phyloP scores from a whole-genome alignment of 805 yeast genomes.

The Candida maris region DNA sequence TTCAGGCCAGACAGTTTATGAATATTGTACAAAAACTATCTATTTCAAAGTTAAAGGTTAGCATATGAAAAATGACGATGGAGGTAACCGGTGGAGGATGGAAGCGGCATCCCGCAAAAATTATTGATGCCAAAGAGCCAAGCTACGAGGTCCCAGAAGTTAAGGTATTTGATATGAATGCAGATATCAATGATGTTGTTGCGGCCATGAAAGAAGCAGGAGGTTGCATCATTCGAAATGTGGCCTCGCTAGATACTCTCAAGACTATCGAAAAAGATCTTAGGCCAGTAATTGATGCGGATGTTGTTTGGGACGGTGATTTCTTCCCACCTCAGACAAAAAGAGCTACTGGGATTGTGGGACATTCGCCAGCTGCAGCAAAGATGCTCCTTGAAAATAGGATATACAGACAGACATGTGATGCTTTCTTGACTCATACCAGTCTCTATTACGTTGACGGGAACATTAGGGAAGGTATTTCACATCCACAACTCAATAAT shows the following conservation, averaged over 20 bases:
- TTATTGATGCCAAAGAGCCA: slow-evolving; percentile 10
- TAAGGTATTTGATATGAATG: slow-evolving; percentile 9
- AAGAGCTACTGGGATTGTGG: slow-evolving; percentile 13
- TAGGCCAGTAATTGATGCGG: slow-evolving; percentile 21
- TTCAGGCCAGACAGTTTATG: no score
- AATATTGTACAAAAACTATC: no score
- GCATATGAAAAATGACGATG: background rate
- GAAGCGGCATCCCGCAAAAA: slow-evolving; percentile 7
- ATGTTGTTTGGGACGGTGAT: slow-evolving; percentile 15
- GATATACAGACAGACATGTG: slow-evolving; percentile 6
- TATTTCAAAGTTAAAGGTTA: no score
- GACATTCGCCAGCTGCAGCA: slow-evolving; percentile 9
- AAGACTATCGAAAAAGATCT: slow-evolving; percentile 19
- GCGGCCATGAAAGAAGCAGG: slow-evolving; percentile 23
- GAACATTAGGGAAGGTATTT: slow-evolving; percentile 15
- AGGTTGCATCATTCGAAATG: slow-evolving; percentile 22
- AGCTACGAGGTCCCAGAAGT: slow-evolving; percentile 8
- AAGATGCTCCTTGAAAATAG: slow-evolving; percentile 8
- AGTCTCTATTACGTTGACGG: slow-evolving; percentile 11
- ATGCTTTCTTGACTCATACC: slow-evolving; percentile 12
- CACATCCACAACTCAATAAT: slow-evolving; percentile 24
- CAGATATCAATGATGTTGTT: slow-evolving; percentile 12
- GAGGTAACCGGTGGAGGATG: slow-evolving; percentile 1
- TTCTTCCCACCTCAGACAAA: slow-evolving; percentile 11
- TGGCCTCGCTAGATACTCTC: slow-evolving; percentile 12